Evolutionary conservation across 345 rosid genomes (phyloP).

Genomic region (Lepidium aucheri): DNA sequence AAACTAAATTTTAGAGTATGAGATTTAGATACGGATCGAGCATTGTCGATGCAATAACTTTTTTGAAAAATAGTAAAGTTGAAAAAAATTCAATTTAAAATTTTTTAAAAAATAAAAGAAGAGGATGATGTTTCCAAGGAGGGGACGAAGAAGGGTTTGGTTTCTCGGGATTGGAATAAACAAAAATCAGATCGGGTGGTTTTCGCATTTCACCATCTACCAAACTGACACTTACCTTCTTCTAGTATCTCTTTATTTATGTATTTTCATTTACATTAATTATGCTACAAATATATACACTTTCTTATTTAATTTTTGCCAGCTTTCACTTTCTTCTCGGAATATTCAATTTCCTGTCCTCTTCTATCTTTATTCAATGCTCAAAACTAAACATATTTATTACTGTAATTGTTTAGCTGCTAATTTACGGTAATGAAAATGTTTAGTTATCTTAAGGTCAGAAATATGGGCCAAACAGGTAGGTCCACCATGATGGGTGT

Average conservation of each 20-base stretch:
- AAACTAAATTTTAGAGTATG: too few relatives aligned
- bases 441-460: not conserved
- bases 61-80: too few relatives aligned
- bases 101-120: not conserved
- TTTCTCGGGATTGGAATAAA: slow-evolving; percentile 31
- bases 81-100: too few relatives aligned
- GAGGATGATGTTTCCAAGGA: slow-evolving; percentile 25
- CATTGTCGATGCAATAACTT: too few relatives aligned
- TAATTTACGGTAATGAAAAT: not conserved
- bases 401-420: not conserved
- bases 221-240: slow-evolving; percentile 27
- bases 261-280: slow-evolving; percentile 23
- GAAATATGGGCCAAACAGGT: slow-evolving; percentile 29
- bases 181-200: slow-evolving; percentile 18
- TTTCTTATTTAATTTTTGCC: not conserved
- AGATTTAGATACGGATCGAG: too few relatives aligned
- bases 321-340: slow-evolving; percentile 24
- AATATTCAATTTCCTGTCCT: slow-evolving; percentile 15
- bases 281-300: slow-evolving; percentile 20
- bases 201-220: slow-evolving; percentile 31
- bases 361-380: not conserved
- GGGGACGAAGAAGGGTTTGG: slow-evolving; percentile 28
- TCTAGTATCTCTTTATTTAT: slow-evolving; percentile 26
- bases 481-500: slow-evolving; percentile 21
- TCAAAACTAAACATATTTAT: too few relatives aligned